Base-by-base conservation (phyloP, 768 basidiomycete genomes). In the Phylloporus sp. region DNA sequence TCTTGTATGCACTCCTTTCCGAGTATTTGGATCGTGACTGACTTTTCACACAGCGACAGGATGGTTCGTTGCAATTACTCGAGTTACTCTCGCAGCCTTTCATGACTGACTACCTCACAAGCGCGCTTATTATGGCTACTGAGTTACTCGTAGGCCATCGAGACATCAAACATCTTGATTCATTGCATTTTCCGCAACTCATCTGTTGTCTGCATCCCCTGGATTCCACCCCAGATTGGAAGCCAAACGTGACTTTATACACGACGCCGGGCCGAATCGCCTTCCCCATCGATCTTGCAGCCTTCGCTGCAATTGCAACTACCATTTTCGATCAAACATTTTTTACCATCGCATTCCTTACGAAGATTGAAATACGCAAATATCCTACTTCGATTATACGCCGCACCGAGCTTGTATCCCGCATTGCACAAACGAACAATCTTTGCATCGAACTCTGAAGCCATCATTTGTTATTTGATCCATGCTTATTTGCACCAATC, bases 101-200 rank as follows among this genome's bases (percentile, higher is more conserved):
- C 45, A 49, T 62, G 48, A 61, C 52, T 59, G 43, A 59, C 59
- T 26, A 32, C 24, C 39, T 29, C 34, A 49, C 31, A 66, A 82
- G 80, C 82, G 81, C 54, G 81, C 82, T 50, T 84, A 84, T 64
- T 84, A 84, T 59, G 81, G 81, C 57, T 81, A 80, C 63, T 81
- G 54, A 73, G 57, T 46, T 44, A 36, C 32, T 18, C 35, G 41
- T 24, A n/a, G 12, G 41, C 32, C 45, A 38, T 45, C 49, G 49
- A 48, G 56, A 56, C 63, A 49, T 57, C 62, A 39, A 56, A 54
- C 57, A 59, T 64, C 63, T 55, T 63, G 63, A 57, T 62, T 66
- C 67, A 58, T 59, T 38, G 44, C 55, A 62, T 61, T 54, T 50
- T 27, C 54, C 54, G 60, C 61, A 58, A 59, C 44, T 29, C 60